These are phyloP conservation scores for Coniosporium apollinis DNA, from an alignment of 495 filamentous ascomycete species.

Conservation along the genomic window DNA sequence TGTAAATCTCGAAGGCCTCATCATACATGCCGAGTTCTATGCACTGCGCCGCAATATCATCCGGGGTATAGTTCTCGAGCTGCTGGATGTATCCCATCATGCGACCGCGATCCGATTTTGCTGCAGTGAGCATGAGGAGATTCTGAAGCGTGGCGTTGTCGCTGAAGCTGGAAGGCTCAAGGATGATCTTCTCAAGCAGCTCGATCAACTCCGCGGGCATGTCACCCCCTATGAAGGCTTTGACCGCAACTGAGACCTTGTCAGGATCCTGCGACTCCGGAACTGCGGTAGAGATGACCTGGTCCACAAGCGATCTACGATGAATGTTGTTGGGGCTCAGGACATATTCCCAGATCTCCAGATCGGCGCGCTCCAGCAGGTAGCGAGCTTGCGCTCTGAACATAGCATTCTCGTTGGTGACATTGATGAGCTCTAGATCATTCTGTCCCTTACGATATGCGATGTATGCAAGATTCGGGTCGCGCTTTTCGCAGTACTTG, in stretches of 20 bases:
- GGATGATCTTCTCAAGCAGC: constrained; percentile 95
- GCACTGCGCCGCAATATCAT: constrained; percentile 86
- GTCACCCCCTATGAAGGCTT: constrained; percentile 78
- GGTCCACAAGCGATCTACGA: constrained; percentile 82
- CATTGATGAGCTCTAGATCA: constrained; percentile 89
- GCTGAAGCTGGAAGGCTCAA: constrained; percentile 92
- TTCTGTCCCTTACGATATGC: constrained; percentile 95
- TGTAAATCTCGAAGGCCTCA: constrained; percentile 96
- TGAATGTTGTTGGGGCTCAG: constrained; percentile 91
- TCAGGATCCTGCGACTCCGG: constrained; percentile 88
- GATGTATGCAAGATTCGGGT: constrained; percentile 92
- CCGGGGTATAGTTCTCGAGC: constrained; percentile 72
- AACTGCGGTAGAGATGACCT: constrained; percentile 91
- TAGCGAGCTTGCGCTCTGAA: constrained; percentile 94
- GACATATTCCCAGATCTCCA: constrained; percentile 87
- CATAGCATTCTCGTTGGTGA: constrained; percentile 99
- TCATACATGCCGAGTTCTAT: constrained; percentile 89
- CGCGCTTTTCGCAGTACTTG: constrained; percentile 98
- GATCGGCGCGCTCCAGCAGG: constrained; percentile 75
- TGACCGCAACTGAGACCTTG: constrained; percentile 88
- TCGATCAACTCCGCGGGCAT: constrained; percentile 91
- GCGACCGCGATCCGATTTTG: constrained; percentile 87
- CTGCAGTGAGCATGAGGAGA: constrained; percentile 88
- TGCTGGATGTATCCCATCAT: constrained; percentile 95
- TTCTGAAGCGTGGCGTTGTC: constrained; percentile 96